Conservation (phyloP, 371 early-diverging fungal species). For the Ordospora colligata region DNA sequence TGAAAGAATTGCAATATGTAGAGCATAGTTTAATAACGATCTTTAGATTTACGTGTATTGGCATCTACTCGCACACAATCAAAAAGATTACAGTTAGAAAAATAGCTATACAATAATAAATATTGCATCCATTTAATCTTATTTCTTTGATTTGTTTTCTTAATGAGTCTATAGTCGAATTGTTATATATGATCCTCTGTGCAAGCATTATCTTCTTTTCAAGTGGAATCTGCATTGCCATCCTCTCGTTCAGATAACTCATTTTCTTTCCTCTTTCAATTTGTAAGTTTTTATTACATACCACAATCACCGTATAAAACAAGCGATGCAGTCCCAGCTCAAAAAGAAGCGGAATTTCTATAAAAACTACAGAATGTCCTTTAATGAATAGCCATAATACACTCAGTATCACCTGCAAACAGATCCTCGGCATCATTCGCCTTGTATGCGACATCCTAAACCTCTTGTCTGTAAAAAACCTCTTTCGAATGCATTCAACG, state of each 20-base stretch:
- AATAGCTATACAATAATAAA: not conserved
- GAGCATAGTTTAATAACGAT: conserved; percentile 2
- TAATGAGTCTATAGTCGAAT: not conserved
- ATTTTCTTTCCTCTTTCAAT: conserved; percentile 1
- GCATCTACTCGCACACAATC: not conserved
- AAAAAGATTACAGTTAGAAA: not conserved
- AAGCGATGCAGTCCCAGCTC: conserved; percentile 20
- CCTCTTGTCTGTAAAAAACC: not conserved
- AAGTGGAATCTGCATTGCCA: conserved; percentile 1
- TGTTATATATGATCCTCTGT: conserved; percentile 3
- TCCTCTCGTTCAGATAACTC: not conserved
- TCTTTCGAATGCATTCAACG: not conserved
- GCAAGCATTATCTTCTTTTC: conserved; percentile 12
- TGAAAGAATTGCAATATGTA: conserved; percentile 40
- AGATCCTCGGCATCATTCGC: conserved; percentile 16
- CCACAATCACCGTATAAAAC: conserved; percentile 21
- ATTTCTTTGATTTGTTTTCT: not conserved
- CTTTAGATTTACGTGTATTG: not conserved
- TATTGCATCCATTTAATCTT: not conserved
- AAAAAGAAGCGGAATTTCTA: conserved; percentile 41
- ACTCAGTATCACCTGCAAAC: not conserved
- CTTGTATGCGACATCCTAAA: conserved; percentile 1
- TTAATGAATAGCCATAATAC: not conserved
- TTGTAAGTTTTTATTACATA: conserved; percentile 16
- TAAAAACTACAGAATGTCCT: conserved; percentile 21